Conservation (phyloP, 148 eudicot species). For the Camellia japonica region DNA sequence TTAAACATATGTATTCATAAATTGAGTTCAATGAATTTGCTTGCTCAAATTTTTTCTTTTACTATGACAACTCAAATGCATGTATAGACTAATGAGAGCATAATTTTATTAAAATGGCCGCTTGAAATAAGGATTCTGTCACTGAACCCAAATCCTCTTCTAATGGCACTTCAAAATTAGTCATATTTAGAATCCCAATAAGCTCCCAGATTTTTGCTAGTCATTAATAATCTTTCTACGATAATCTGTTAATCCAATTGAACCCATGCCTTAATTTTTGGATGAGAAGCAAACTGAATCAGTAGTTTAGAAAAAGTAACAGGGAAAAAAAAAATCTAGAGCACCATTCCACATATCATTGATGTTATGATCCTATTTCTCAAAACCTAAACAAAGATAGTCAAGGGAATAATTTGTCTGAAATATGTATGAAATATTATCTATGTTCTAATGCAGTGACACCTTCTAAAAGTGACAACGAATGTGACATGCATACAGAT, state of each 20-base stretch:
- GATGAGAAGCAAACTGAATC: too few species aligned
- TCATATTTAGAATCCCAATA: background rate
- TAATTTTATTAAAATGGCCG: background rate
- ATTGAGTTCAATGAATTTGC: background rate
- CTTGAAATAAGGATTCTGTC: background rate
- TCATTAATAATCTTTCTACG: background rate
- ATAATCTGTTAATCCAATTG: background rate
- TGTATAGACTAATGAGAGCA: background rate
- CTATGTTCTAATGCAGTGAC: background rate
- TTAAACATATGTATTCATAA: background rate
- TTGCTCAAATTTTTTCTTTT: background rate
- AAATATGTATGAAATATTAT: too few species aligned
- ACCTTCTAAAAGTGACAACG: background rate
- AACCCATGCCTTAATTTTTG: background rate
- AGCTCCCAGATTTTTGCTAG: background rate
- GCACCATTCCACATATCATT: background rate
- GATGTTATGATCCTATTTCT: background rate
- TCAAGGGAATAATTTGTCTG: background rate
- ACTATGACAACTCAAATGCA: background rate
- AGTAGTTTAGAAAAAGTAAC: background rate
- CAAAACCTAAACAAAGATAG: background rate
- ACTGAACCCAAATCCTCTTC: background rate
- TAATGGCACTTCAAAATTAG: background rate
- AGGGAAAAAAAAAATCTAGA: background rate
- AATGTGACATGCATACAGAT: background rate